Evolutionary conservation across 2,329 filamentous ascomycete genomes (phyloP), one percentile per base, ranked within the genome.

Genomic region (Magnaporthiopsis rhizophila): DNA sequence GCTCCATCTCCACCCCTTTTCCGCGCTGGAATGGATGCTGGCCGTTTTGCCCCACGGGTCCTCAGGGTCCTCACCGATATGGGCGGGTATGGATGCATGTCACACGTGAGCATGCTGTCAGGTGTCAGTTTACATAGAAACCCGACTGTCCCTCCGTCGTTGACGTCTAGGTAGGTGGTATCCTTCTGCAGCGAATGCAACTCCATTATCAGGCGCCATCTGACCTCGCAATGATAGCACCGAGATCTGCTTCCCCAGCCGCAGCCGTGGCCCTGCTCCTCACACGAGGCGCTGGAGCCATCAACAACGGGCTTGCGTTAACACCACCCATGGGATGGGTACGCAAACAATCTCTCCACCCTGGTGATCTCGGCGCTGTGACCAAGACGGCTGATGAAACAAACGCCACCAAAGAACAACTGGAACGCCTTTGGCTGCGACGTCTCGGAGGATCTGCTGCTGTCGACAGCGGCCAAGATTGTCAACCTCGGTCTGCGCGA

Each of bases 361-460:
- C 5, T 45, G 12, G 36, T 38, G 12, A 13, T 7, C 26, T 28
- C 18, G 38, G 53, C 12, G 18, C 13, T 18, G n/a, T 45, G 36
- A 38, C 1, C 21, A 38, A 8, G 24, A 8, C 24, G 36, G 28
- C 62, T 63, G 57, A 58, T 32, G 5, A 11, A 21, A 2, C n/a
- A 15, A 13, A 8, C 3, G 8, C 53, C 53, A 1, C 36, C 5
- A 21, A 56, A 63, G 62, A 63, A 69, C 62, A 68, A 68, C 62
- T 70, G 69, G 69, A 70, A 70, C 56, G 64, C 69, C 45, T 67
- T 69, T 34, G 68, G 66, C 26, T 69, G 69, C 58, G 62, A 66
- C 36, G 69, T 69, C 3, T 68, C 67, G 34, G 68, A 67, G 8
- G 50, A 64, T 12, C 61, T 69, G 28, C 66, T 70, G 18, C 34